These are phyloP conservation scores for Diutina siamensis DNA, from an alignment of 1,139 yeast species.

Conservation along the genomic window DNA sequence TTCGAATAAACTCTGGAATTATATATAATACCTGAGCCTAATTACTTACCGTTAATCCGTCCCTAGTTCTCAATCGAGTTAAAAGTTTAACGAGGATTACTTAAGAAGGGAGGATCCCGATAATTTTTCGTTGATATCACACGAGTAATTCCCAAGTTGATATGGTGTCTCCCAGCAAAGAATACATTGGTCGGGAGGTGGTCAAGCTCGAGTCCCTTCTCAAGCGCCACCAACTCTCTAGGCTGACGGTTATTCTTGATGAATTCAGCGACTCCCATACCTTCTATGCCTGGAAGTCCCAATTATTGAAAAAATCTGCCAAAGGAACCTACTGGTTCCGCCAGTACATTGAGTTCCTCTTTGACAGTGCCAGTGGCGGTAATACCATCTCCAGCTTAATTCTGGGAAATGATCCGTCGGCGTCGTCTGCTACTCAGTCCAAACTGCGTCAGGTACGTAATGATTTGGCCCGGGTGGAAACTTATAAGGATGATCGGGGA, in stretches of 20 bases:
- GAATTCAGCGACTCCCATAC: background rate
- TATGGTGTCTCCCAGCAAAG: slow-evolving; percentile 1
- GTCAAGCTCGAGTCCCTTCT: background rate
- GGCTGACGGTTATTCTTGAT: background rate
- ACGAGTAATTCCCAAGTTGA: background rate
- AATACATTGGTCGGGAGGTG: slow-evolving; percentile 1
- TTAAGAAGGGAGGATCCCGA: no score
- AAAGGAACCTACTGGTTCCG: slow-evolving; percentile 4
- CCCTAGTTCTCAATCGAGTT: no score
- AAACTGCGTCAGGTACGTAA: background rate
- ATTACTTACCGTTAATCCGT: no score
- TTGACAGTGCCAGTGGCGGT: background rate
- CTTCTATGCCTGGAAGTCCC: slow-evolving; percentile 2
- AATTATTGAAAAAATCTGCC: background rate
- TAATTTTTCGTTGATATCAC: background rate
- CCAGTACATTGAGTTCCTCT: slow-evolving; percentile 2
- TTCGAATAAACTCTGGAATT: no score
- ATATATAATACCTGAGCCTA: no score
- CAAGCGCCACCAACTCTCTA: background rate
- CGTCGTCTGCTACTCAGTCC: background rate
- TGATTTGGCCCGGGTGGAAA: background rate
- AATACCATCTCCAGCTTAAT: background rate
- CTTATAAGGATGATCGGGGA: background rate
- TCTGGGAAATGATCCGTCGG: background rate
- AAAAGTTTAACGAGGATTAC: no score